Percentiles rank a stretch among this genome's conserved stretches.
Evolutionary conservation across 73 alveolate species (phyloP).

Genomic region (Uronychia setigera): DNA sequence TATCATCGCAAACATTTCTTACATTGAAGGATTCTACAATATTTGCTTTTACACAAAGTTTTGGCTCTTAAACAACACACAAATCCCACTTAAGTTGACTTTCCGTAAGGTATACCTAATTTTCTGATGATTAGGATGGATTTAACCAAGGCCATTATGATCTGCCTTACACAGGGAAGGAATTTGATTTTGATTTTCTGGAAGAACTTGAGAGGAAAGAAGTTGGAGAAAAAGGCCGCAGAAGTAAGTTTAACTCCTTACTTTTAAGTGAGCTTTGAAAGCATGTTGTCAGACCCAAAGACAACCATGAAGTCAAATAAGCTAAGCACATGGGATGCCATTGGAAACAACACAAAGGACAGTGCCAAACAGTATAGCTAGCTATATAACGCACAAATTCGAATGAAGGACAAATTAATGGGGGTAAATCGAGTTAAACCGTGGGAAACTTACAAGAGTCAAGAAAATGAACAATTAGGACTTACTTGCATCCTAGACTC

Average conservation of each 20-base stretch:
- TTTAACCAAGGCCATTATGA: constrained; percentile 20
- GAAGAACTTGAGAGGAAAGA: not conserved
- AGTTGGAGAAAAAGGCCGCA: not conserved
- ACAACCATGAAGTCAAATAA: constrained; percentile 16
- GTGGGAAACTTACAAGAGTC: constrained; percentile 33
- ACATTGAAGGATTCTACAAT: constrained; percentile 35
- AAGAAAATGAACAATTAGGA: constrained; percentile 2
- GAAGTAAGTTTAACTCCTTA: not conserved
- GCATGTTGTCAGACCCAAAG: constrained; percentile 32
- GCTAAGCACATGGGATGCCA: constrained; percentile 7
- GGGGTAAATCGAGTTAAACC: constrained; percentile 24
- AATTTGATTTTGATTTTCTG: constrained; percentile 34
- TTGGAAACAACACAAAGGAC: constrained; percentile 5
- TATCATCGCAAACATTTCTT: constrained; percentile 36
- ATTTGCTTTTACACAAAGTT: constrained; percentile 35
- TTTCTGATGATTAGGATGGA: constrained; percentile 5
- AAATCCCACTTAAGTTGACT: constrained; percentile 39
- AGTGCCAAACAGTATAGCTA: constrained; percentile 7
- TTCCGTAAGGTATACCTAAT: constrained; percentile 12
- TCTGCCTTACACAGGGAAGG: constrained; percentile 28
- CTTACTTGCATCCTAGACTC: constrained; percentile 9
- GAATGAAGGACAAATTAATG: not conserved
- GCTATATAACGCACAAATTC: not conserved
- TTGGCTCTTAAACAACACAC: constrained; percentile 56
- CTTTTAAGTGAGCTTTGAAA: constrained; percentile 23